Conservation (phyloP, 129 eudicot genomes). For the Saussurea involucrata region DNA sequence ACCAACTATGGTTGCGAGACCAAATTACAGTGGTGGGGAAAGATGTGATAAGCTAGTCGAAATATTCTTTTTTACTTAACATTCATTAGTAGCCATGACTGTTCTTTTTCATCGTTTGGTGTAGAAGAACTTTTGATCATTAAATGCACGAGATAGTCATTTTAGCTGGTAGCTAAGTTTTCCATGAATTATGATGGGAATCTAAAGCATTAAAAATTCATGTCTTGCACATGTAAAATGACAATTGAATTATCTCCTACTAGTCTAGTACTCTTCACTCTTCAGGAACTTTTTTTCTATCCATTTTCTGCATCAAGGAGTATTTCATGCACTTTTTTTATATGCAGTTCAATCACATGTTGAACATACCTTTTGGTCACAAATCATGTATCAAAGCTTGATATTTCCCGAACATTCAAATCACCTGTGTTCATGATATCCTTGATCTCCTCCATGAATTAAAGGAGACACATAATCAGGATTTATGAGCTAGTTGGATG, state of each 20-base stretch:
- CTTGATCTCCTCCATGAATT: not conserved
- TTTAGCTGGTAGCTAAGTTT: conserved; percentile 1
- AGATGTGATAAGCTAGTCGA: not conserved
- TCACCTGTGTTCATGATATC: not conserved
- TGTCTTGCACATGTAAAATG: conserved; percentile 3
- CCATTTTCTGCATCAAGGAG: not conserved
- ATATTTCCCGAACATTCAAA: not conserved
- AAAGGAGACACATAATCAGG: not conserved
- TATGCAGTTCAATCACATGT: not conserved
- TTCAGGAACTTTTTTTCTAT: not conserved
- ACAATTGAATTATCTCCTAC: not conserved
- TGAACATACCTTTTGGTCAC: not conserved
- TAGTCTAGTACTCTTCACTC: not conserved
- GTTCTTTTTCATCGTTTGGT: not conserved
- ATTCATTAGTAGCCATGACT: not conserved
- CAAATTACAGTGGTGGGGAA: not conserved
- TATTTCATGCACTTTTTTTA: not conserved
- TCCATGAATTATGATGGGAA: conserved; percentile 6
- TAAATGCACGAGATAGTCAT: not conserved
- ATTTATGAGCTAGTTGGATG: not conserved
- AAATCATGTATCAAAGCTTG: not conserved
- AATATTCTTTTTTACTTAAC: not conserved
- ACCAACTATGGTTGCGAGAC: not conserved
- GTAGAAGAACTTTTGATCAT: not conserved
- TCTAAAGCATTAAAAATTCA: conserved; percentile 1